Evolutionary conservation across 1,139 yeast genomes (phyloP), one percentile per base, ranked within the genome.

Genomic region (Zhuliangozyma parablackwelliae): DNA sequence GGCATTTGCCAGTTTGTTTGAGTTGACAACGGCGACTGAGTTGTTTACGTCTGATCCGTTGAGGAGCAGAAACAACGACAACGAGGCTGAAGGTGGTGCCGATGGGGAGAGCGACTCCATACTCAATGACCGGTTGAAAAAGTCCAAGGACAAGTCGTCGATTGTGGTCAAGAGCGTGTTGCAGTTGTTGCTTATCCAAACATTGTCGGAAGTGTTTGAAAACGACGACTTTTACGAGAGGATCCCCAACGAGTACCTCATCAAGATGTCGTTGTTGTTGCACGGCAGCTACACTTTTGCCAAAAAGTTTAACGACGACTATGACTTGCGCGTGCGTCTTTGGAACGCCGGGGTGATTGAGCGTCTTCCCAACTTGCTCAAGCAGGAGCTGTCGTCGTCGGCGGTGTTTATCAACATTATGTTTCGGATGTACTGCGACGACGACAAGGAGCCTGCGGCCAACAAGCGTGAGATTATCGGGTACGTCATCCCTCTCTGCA

Each of bases 261-360:
- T 83, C 37, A 65, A 73, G 39, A 54, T 92, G 36, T 75, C 90
- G 0, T 61, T 67, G 2, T 63, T 86, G 32, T 65, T 92, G 44
- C 73, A 78, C 45, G 66, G 67, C 34, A 85, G 96, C 43, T 90
- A 87, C 63, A 68, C 73, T 40, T 92, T 94, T 63, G 87, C 98
- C 6, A 78, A 83, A 49, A 78, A 73, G 41, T 94, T 94, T 69
- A 94, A 94, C 57, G 92, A 82, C 45, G 89, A 94, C 59, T 83
- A 85, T 56, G 92, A 88, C 40, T 69, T 92, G 47, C 71, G 99
- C 47, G 84, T 86, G 16, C 70, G 95, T 46, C 69, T 94, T 34
- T 90, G 95, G 82, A 86, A 88, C 53, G 88, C 94, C 8, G 96
- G 97, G 2, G 82, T 89, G 28, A 92, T 90, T 63, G 95, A 88